Base-by-base conservation (phyloP, 2,329 filamentous ascomycete species). In the Rhexocercosporidium sp. region DNA sequence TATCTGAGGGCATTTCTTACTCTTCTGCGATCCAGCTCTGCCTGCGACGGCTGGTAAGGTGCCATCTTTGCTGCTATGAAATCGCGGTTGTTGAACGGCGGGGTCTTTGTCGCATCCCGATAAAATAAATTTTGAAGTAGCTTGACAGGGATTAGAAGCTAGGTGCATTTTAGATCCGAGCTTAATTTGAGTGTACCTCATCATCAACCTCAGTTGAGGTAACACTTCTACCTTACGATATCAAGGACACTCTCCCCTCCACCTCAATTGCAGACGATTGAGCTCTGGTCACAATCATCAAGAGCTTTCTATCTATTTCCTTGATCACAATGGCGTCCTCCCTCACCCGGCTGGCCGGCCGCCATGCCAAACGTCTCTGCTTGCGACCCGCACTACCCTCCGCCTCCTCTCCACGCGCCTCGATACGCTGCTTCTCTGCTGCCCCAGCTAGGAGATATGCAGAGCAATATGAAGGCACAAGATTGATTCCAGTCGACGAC, bases 321-420 rank as follows among this genome's bases (percentile, higher is more conserved):
- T 61, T 46, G 49, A 75, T 71, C 78, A 83, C 80, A 82, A 94
- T 94, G 91, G 86, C 90, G 80, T 86, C 90, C 80, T 85, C 88
- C 75, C 83, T 94, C 78, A 88, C 88, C 82, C 89, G 92, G 81
- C 85, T 94, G 78, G 90, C 90, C 80, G 86, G 88, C 85, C 87
- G 85, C 81, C 85, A 87, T 80, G 89, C 89, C 81, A 90, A 87
- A 82, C 88, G 90, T 75, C 82, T 91, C 75, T 89, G 85, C 78
- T 81, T 88, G 73, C 84, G 81, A 75, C 73, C 76, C 54, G 66
- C 75, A 44, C 63, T 73, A 34, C 67, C 79, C 77, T 76, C 77
- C 76, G 74, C 74, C 75, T 71, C 77, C 67, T 73, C 70, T 56
- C 64, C 74, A 64, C 71, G 75, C 73, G 74, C 79, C 74, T 75